These are phyloP conservation scores for Fusarium dimerum DNA, from an alignment of 2,329 filamentous ascomycete species.

Conservation along the genomic window DNA sequence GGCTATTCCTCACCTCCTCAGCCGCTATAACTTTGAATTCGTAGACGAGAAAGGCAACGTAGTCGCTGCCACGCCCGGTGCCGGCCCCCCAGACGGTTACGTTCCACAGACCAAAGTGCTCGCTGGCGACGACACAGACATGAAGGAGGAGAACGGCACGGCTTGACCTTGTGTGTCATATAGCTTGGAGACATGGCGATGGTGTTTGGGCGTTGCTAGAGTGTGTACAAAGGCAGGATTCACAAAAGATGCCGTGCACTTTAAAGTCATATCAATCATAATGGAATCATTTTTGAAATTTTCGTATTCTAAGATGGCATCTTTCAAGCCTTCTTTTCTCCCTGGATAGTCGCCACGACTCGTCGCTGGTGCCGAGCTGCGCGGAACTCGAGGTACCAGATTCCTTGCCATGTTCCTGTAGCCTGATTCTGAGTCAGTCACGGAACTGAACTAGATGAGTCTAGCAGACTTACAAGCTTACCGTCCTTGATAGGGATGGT, in stretches of 20 bases:
- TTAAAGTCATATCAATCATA: background rate
- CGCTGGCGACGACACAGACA: constrained; percentile 62
- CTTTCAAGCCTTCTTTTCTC: constrained; percentile 59
- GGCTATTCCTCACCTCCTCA: constrained; percentile 92
- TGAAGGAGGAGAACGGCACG: constrained; percentile 52
- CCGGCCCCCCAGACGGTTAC: constrained; percentile 57
- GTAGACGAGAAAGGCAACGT: constrained; percentile 91
- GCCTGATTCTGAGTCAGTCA: constrained; percentile 39
- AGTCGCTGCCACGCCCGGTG: constrained; percentile 79
- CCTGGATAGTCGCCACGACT: constrained; percentile 92
- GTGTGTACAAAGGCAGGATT: constrained; percentile 10
- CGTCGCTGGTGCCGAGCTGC: constrained; percentile 73
- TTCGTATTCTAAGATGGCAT: constrained; percentile 1
- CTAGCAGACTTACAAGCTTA: constrained; percentile 57
- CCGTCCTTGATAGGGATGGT: constrained; percentile 91
- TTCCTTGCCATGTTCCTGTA: constrained; percentile 77
- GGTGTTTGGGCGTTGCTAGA: constrained; percentile 39
- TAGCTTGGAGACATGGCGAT: constrained; percentile 32
- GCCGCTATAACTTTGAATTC: constrained; percentile 96
- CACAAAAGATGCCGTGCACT: constrained; percentile 15
- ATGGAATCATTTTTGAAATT: constrained; percentile 6
- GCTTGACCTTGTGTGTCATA: constrained; percentile 25
- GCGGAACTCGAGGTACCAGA: constrained; percentile 94
- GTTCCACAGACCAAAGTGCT: constrained; percentile 67
- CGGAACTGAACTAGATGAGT: background rate